Evolutionary conservation across 805 yeast genomes (phyloP).

Genomic region (Myxozyma geophila): DNA sequence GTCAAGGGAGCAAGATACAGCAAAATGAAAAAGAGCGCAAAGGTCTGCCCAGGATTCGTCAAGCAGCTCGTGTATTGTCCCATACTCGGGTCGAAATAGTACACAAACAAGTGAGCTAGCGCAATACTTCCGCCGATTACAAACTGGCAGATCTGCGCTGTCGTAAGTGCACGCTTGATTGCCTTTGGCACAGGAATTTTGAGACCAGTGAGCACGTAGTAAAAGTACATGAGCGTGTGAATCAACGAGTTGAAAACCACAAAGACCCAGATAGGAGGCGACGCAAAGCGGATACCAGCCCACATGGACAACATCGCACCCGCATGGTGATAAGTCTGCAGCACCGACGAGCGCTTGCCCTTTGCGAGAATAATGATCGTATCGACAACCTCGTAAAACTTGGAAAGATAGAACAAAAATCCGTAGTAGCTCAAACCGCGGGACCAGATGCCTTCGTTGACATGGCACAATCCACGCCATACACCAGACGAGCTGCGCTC

Average conservation of each 20-base stretch:
- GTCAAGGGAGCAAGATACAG: conserved; percentile 61
- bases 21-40: conserved; percentile 66
- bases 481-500: conserved; percentile 49
- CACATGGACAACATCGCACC: conserved; percentile 84
- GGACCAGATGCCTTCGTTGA: conserved; percentile 62
- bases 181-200: conserved; percentile 60
- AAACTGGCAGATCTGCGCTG: conserved; percentile 71
- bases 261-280: conserved; percentile 81
- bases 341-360: conserved; percentile 66
- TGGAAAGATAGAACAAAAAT: conserved; percentile 69
- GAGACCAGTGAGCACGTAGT: conserved; percentile 64
- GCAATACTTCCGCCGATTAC: conserved; percentile 71
- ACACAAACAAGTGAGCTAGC: conserved; percentile 63
- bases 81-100: conserved; percentile 57
- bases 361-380: conserved; percentile 68
- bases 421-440: conserved; percentile 62
- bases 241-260: conserved; percentile 80
- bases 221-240: conserved; percentile 74
- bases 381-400: conserved; percentile 73
- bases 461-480: conserved; percentile 66
- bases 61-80: conserved; percentile 56
- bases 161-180: conserved; percentile 63
- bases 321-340: conserved; percentile 77
- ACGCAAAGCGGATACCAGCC: conserved; percentile 70
- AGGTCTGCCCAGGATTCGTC: conserved; percentile 60